These are phyloP conservation scores for Edaphochlamys debaryana DNA, from an alignment of 139 green algal genomes.

Conservation along the genomic window DNA sequence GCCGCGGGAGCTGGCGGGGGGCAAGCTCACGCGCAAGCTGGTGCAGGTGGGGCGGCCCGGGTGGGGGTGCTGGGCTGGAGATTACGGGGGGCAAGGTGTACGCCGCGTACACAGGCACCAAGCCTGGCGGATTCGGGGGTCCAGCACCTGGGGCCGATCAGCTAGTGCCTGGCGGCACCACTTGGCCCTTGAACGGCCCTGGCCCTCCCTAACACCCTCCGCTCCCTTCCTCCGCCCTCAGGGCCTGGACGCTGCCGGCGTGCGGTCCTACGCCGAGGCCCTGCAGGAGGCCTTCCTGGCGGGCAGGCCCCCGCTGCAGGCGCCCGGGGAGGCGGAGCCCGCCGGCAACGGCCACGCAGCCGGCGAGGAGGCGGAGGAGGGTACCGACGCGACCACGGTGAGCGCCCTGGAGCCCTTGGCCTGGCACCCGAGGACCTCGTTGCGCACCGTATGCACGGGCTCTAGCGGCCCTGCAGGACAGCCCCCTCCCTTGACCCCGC, in stretches of 20 bases:
- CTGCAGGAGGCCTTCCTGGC: slow-evolving; percentile 56
- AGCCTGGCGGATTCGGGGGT: too few relatives aligned
- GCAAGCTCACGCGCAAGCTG: slow-evolving; percentile 32
- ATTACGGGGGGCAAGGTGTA: background rate
- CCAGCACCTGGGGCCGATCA: too few relatives aligned
- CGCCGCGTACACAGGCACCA: too few relatives aligned
- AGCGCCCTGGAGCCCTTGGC: too few relatives aligned
- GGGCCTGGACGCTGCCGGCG: slow-evolving; percentile 56
- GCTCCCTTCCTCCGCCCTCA: too few relatives aligned
- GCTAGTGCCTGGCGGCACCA: too few relatives aligned
- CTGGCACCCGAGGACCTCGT: too few relatives aligned
- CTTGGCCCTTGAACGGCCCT: too few relatives aligned
- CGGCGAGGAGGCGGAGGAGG: slow-evolving; percentile 2
- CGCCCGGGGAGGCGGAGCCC: background rate
- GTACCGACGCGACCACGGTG: slow-evolving; percentile 3
- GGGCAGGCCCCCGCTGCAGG: slow-evolving; percentile 9
- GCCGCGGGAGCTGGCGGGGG: slow-evolving; percentile 37
- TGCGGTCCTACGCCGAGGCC: slow-evolving; percentile 45
- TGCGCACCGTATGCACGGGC: too few relatives aligned
- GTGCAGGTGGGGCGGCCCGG: background rate
- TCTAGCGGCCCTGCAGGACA: too few relatives aligned
- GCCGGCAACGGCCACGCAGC: background rate
- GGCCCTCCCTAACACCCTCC: background rate
- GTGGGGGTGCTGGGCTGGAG: background rate
- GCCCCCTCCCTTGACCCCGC: too few relatives aligned